Evolutionary conservation across 257 asterid genomes (phyloP), one percentile per base, ranked within the genome.

Genomic region (Salvia hispanica): DNA sequence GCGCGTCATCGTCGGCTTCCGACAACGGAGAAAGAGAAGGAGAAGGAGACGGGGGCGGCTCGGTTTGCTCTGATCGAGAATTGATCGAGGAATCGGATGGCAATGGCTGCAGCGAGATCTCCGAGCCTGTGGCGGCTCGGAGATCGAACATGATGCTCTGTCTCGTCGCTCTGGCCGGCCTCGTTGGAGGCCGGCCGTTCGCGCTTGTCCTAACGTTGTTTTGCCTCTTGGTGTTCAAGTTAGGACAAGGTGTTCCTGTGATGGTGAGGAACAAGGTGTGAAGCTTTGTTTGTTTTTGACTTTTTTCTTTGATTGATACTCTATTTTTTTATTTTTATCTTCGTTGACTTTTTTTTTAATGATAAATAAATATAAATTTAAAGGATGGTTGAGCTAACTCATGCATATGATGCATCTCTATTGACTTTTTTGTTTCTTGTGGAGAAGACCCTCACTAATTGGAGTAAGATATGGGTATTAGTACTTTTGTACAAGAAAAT

Each of bases 101-200:
- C 5, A 25, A 25, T 25, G 66, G 67, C 53, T 77, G 21, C 34
- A 65, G 36, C 62, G 12, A 28, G 1, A 58, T 5, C 11, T 69
- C 58, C 71, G 42, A 25, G 31, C 31, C 28, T 4, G 76, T 62
- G 16, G 14, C 5, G 18, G 37, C 25, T 48, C 71, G 74, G 78
- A 75, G 80, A 28, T 75, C 31, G 31, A 25, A 64, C 67, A 57
- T 77, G 51, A 44, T 78, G 4, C 76, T 82, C 3, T 71, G 82
- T 69, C 37, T 81, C 33, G 75, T 88, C 11, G 83, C 84, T 44
- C 96, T 92, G 12, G 56, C 77, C 7, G 96, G 96, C 11, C 91
- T 92, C 7, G 73, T 70, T 7, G 88, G 83, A 11, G 95, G 96
- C 16, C 82, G 89, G 42, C 50, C 31, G 0, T 73, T 77, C 11